Evolutionary conservation across 352 stramenopile species (phyloP), one percentile per base, ranked within the genome.

Genomic region (Pythium guiyangense): DNA sequence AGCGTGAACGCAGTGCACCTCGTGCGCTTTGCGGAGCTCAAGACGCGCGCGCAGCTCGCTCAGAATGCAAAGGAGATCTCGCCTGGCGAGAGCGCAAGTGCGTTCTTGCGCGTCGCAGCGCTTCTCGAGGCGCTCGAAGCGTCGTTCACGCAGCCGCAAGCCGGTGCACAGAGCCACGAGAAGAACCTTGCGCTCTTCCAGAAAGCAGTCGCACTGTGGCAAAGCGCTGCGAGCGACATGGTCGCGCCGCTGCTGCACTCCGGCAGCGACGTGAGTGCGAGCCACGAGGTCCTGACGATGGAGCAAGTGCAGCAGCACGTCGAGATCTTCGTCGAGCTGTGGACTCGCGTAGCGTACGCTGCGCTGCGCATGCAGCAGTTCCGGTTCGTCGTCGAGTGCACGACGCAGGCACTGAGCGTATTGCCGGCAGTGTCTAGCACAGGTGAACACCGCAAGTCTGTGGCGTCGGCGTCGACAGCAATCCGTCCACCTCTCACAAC

Each of bases 61-160:
- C 79, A 88, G 60, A 89, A 86, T n/a, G 63, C 64, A 1, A 92
- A 91, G 49, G 79, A 93, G 11, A 64, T 88, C 18, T 47, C 58
- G 0, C 70, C 70, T 27, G 74, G 74, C 2, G 80, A 90, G 31
- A 63, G 29, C 15, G 64, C 51, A n/a, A 59, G 55, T 2, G 27
- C 58, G 26, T 63, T 56, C 46, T 54, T 93, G 6, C 85, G 78
- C 48, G 70, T 87, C 10, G 60, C 77, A 2, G 74, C 71, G 5
- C 78, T 78, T 42, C 34, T 91, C 8, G 73, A 85, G 63, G 73
- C 71, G 17, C 79, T 86, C 51, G 73, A 88, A 27, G 34, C 46
- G 3, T 67, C 61, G 12, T 68, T 70, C 26, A 69, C 76, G 11
- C 62, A 69, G n/a, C 18, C 48, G 34, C 34, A 42, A 31, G 11